Evolutionary conservation across 495 filamentous ascomycete species (phyloP).

Genomic region (Hamigera avellanea): DNA sequence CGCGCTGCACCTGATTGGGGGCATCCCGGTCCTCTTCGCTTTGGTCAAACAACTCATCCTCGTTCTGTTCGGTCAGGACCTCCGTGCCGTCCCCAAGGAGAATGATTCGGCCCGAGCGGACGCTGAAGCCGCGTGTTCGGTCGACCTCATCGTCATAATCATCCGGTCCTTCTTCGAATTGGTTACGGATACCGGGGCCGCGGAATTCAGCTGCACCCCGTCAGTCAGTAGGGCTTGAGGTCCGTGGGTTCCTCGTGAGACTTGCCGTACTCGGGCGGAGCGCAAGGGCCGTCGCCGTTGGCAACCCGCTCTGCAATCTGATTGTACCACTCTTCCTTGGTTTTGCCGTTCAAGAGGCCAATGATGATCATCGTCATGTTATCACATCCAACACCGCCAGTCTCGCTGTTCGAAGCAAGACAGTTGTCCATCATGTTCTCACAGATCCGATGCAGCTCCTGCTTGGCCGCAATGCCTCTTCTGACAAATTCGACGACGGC

Average conservation of each 20-base stretch:
- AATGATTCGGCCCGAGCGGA: slow-evolving; percentile 72
- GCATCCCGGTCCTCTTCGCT: slow-evolving; percentile 70
- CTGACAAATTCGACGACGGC: slow-evolving; percentile 94
- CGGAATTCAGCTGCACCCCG: slow-evolving; percentile 80
- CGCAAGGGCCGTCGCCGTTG: slow-evolving; percentile 94
- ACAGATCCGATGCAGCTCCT: slow-evolving; percentile 83
- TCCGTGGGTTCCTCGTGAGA: slow-evolving; percentile 38
- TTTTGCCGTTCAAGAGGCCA: slow-evolving; percentile 78
- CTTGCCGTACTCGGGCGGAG: slow-evolving; percentile 99
- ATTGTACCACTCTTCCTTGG: slow-evolving; percentile 96
- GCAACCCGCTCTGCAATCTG: slow-evolving; percentile 88
- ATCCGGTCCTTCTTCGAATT: slow-evolving; percentile 85
- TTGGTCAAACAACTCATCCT: slow-evolving; percentile 86
- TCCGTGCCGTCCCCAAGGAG: slow-evolving; percentile 91
- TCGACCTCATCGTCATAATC: slow-evolving; percentile 81
- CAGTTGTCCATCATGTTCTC: slow-evolving; percentile 99
- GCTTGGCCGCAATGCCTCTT: slow-evolving; percentile 89
- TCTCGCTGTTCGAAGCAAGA: slow-evolving; percentile 91
- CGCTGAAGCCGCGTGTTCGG: slow-evolving; percentile 46
- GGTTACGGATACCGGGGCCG: slow-evolving; percentile 69
- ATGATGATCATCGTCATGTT: slow-evolving; percentile 98
- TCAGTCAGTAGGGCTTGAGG: slow-evolving; percentile 38
- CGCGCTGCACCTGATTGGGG: slow-evolving; percentile 42
- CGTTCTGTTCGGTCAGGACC: slow-evolving; percentile 71
- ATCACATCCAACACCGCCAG: slow-evolving; percentile 94